Percentiles rank a stretch among this genome's conserved stretches.
These are phyloP conservation scores for Candida smagusa DNA, from an alignment of 1,139 yeast genomes.

Conservation along the genomic window DNA sequence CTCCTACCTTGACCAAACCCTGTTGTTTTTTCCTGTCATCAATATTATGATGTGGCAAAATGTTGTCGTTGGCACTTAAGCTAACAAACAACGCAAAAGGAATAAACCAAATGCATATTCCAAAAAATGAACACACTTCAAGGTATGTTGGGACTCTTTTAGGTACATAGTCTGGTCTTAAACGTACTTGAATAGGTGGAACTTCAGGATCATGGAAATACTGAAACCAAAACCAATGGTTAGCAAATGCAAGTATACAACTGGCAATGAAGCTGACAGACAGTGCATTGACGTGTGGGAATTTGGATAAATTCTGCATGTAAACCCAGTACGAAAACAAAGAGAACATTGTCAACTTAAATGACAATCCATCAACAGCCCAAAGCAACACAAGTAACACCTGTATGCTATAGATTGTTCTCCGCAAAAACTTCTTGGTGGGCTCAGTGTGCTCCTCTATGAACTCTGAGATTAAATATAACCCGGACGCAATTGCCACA, in stretches of 20 bases:
- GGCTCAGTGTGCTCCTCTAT: constrained; percentile 93
- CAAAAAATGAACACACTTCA: constrained; percentile 92
- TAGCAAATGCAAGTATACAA: constrained; percentile 68
- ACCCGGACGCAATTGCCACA: constrained; percentile 70
- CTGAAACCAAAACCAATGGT: constrained; percentile 89
- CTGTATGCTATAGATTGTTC: constrained; percentile 60
- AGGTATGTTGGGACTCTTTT: constrained; percentile 79
- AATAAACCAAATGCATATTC: constrained; percentile 87
- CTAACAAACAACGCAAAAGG: constrained; percentile 93
- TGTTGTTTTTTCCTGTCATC: constrained; percentile 30
- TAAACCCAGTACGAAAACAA: constrained; percentile 70
- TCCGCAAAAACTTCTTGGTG: constrained; percentile 65
- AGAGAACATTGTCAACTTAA: constrained; percentile 61
- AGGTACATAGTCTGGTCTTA: constrained; percentile 55
- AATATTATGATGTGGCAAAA: constrained; percentile 60
- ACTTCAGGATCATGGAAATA: constrained; percentile 70
- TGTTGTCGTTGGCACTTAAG: constrained; percentile 87
- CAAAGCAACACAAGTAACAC: constrained; percentile 52
- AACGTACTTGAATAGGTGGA: constrained; percentile 54
- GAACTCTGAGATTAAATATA: constrained; percentile 84
- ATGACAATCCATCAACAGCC: constrained; percentile 77
- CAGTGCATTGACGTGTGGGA: constrained; percentile 78
- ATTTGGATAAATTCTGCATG: constrained; percentile 68
- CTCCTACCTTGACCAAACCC: constrained; percentile 64
- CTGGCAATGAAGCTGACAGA: constrained; percentile 70